These are phyloP conservation scores for Canavalia ensiformis DNA, from an alignment of 306 rosid species.

Conservation along the genomic window DNA sequence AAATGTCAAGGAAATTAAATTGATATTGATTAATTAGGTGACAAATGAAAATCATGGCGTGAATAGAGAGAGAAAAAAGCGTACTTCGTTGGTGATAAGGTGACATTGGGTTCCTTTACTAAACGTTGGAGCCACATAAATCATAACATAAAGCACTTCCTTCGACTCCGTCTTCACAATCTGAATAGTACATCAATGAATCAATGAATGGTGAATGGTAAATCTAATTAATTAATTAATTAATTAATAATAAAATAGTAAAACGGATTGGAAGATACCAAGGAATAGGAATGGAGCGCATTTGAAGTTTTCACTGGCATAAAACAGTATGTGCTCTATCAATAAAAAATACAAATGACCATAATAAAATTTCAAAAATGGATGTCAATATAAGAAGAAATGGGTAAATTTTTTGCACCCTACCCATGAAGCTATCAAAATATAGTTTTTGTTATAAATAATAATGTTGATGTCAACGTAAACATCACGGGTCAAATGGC, in stretches of 20 bases:
- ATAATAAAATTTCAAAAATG: not conserved
- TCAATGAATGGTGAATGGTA: not conserved
- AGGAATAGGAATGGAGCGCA: not conserved
- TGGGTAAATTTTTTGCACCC: not conserved
- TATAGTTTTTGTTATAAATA: not conserved
- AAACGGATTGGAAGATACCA: not conserved
- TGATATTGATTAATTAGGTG: not conserved
- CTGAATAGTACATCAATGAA: not conserved
- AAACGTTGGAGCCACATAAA: conserved; percentile 96
- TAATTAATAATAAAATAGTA: not conserved
- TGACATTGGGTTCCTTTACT: conserved; percentile 97
- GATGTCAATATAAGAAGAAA: conserved; percentile 16
- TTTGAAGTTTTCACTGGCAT: conserved; percentile 78
- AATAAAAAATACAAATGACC: conserved; percentile 35
- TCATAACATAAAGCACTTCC: conserved; percentile 73
- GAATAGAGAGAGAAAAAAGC: not conserved
- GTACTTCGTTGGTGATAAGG: conserved; percentile 75
- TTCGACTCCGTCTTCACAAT: conserved; percentile 51
- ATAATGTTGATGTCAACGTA: not conserved
- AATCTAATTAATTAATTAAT: not conserved
- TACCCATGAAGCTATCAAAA: conserved; percentile 4
- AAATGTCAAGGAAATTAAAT: too few species aligned
- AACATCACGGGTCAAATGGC: not conserved
- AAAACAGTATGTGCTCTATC: conserved; percentile 97
- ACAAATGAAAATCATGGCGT: too few species aligned